Conservation (phyloP, 108 stramenopile species). For the Nitzschia palea region DNA sequence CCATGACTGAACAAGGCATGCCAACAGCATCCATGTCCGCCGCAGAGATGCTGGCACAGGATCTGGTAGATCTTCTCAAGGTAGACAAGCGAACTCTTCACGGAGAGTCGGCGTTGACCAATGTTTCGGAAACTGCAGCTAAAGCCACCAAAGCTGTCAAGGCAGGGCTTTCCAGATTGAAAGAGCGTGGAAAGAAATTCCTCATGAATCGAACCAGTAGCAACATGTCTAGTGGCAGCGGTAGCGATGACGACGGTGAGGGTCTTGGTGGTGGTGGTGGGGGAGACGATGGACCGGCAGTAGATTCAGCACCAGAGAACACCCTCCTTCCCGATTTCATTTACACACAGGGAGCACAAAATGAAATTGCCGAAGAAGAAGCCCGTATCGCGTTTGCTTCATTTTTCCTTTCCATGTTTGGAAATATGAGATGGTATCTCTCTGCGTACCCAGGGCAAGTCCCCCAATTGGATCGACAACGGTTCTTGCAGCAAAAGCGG, state of each 20-base stretch:
- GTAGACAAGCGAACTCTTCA: conserved; percentile 62
- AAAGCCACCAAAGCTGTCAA: conserved; percentile 64
- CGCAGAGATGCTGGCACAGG: conserved; percentile 69
- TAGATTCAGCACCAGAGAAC: conserved; percentile 22
- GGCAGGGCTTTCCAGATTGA: conserved; percentile 33
- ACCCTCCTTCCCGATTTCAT: conserved; percentile 42
- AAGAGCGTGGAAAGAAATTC: conserved; percentile 31
- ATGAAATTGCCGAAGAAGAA: conserved; percentile 76
- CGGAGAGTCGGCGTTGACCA: conserved; percentile 51
- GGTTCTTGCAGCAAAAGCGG: conserved; percentile 74
- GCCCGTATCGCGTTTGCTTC: conserved; percentile 69
- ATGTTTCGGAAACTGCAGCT: conserved; percentile 47
- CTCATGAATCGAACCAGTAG: conserved; percentile 38
- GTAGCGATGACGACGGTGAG: conserved; percentile 7
- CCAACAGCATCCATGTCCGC: conserved; percentile 34
- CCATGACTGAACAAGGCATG: conserved; percentile 16
- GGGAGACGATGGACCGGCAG: conserved; percentile 1
- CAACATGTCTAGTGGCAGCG: conserved; percentile 32
- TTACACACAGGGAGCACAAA: conserved; percentile 65
- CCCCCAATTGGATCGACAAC: conserved; percentile 64
- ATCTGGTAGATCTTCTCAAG: conserved; percentile 75
- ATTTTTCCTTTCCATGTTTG: conserved; percentile 77
- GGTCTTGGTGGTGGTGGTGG: neutral
- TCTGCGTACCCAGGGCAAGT: conserved; percentile 47
- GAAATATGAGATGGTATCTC: conserved; percentile 78